phyloP scores from a whole-genome alignment of 352 stramenopile genomes.

The Saprolegnia parasitica region DNA sequence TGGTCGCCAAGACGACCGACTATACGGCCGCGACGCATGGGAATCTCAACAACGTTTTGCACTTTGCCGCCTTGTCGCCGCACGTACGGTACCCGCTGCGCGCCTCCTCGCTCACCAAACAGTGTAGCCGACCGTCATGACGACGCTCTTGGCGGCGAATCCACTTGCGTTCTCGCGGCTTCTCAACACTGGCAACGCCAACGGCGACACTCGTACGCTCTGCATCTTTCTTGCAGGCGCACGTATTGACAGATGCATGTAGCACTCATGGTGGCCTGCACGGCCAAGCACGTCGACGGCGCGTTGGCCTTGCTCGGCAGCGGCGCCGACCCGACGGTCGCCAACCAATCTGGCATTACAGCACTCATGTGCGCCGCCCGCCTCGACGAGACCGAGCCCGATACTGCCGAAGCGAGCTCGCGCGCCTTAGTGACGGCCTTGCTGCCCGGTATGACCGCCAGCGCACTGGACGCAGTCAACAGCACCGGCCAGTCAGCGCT shows the following conservation, averaged over 20 bases:
- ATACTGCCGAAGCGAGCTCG: constrained; percentile 39
- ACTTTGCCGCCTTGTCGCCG: constrained; percentile 66
- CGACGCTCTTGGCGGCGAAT: constrained; percentile 47
- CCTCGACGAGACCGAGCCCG: constrained; percentile 32
- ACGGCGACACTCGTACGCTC: constrained; percentile 68
- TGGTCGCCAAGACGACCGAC: constrained; percentile 54
- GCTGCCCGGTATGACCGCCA: constrained; percentile 32
- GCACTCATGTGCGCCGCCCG: constrained; percentile 73
- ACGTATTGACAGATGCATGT: not conserved
- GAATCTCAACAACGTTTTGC: constrained; percentile 72
- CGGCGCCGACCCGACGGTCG: constrained; percentile 36
- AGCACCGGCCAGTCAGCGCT: constrained; percentile 54
- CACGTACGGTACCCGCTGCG: constrained; percentile 38
- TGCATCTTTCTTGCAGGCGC: not conserved
- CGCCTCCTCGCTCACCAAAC: not conserved
- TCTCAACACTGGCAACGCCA: constrained; percentile 54
- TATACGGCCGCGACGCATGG: constrained; percentile 47
- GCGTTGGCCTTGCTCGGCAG: constrained; percentile 46
- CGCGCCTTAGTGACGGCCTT: constrained; percentile 48
- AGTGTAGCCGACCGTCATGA: constrained; percentile 49
- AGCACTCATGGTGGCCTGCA: constrained; percentile 85
- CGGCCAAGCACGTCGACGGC: constrained; percentile 61
- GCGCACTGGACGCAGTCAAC: constrained; percentile 46
- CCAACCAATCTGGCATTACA: constrained; percentile 60
- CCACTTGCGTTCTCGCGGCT: constrained; percentile 45